Evolutionary conservation across 768 basidiomycete species (phyloP), one percentile per base, ranked within the genome.

Genomic region (Leccinum rimulosum): DNA sequence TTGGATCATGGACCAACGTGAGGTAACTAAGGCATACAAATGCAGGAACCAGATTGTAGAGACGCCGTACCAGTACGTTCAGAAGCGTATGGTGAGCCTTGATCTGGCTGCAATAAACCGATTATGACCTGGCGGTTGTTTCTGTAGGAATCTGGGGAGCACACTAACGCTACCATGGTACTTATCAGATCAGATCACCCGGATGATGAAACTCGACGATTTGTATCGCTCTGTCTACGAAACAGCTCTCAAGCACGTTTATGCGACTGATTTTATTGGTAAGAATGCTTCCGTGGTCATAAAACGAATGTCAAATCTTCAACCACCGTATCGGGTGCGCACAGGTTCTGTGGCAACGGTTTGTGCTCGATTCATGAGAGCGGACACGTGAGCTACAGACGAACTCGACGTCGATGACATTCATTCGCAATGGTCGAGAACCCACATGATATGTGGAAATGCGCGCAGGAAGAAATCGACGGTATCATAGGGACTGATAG

Each of bases 1-100:
- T 17, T 68, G 54, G 58, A 8, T 51, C 57, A 2, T 55, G 43
- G 43, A 12, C 19, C 59, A 56, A 35, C 50, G 38, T n/a, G 40
- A 52, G 9, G 50, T 54, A 10, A 48, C 14, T 14, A 19, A 19
- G 4, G 36, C 45, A 9, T 47, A 30, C 25, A 48, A 31, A 28
- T 38, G 31, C 31, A 59, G 35, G 1, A 17, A 22, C 17, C 51
- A 60, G 50, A 53, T 52, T 27, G 14, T 62, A 12, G 54, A 62
- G 17, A 38, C 12, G 3, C 58, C 51, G 10, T 60, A 54, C 40
- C 19, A 55, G 36, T 17, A 27, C 15, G 47, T 27, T 6, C 14
- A 11, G 25, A 22, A 36, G n/a, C 55, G 33, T 5, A 36, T 33
- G 31, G 55, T 55, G n/a, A 49, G 47, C 11, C 27, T 3, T 36